Percentiles rank a stretch among this genome's conserved stretches.
Evolutionary conservation across 2,329 filamentous ascomycete species (phyloP).

Genomic region (Ascomycota sp.): DNA sequence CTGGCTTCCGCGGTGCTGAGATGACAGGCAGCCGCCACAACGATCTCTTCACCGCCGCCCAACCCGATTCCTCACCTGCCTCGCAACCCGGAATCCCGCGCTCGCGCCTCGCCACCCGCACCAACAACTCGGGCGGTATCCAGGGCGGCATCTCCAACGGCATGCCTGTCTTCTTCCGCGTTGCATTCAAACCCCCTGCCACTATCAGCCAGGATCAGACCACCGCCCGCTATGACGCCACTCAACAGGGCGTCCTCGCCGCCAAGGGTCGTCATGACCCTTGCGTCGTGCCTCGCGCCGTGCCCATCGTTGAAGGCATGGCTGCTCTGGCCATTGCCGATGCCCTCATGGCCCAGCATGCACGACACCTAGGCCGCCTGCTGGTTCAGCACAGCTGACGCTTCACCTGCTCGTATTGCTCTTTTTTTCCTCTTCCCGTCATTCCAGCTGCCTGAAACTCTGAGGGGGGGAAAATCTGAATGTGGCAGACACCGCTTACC

Average conservation of each 20-base stretch:
- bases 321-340: slow-evolving; percentile 75
- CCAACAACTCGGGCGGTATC: slow-evolving; percentile 87
- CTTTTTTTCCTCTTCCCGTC: background rate
- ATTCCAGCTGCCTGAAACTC: too few relatives aligned
- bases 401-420: background rate
- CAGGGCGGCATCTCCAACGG: slow-evolving; percentile 94
- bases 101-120: slow-evolving; percentile 60
- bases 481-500: too few relatives aligned
- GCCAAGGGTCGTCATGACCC: slow-evolving; percentile 92
- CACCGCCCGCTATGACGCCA: slow-evolving; percentile 61
- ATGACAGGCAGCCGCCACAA: slow-evolving; percentile 83
- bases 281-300: slow-evolving; percentile 72
- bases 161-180: slow-evolving; percentile 80
- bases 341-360: slow-evolving; percentile 65
- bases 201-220: slow-evolving; percentile 80
- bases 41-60: slow-evolving; percentile 33
- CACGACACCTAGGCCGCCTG: slow-evolving; percentile 21
- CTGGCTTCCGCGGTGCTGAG: slow-evolving; percentile 72
- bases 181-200: slow-evolving; percentile 86
- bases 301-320: slow-evolving; percentile 86
- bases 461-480: too few relatives aligned
- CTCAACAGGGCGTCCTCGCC: slow-evolving; percentile 51
- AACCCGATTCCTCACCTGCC: slow-evolving; percentile 21
- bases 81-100: slow-evolving; percentile 26
- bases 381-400: slow-evolving; percentile 3